Conservation (phyloP, 306 rosid genomes). For the Urtica urens region DNA sequence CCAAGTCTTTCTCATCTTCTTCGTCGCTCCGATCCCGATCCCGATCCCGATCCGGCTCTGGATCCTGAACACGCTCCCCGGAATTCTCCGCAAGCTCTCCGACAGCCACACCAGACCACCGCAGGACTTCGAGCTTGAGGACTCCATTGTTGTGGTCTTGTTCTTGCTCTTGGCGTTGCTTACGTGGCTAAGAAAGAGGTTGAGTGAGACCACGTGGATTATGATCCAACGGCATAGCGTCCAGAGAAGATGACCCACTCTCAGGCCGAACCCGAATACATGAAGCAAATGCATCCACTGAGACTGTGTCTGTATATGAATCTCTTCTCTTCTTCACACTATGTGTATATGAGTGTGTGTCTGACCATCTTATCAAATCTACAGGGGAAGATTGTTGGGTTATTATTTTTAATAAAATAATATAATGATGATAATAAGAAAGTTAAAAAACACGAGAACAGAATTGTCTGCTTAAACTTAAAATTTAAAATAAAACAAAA, state of each 20-base stretch:
- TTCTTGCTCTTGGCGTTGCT: conserved; percentile 48
- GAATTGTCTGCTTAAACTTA: not conserved
- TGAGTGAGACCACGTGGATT: conserved; percentile 56
- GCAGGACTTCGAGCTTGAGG: no score
- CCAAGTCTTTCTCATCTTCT: conserved; percentile 33
- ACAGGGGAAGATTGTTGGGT: conserved; percentile 37
- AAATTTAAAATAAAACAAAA: conserved; percentile 1
- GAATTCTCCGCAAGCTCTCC: conserved; percentile 44
- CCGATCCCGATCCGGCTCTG: conserved; percentile 38
- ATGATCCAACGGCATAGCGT: conserved; percentile 60
- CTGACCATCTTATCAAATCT: conserved; percentile 42
- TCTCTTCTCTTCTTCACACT: conserved; percentile 23
- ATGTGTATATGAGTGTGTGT: not conserved
- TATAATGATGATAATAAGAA: no score
- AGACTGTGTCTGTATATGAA: conserved; percentile 32
- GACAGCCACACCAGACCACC: conserved; percentile 32
- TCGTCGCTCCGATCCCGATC: conserved; percentile 55
- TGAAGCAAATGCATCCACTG: conserved; percentile 69
- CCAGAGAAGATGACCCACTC: conserved; percentile 77
- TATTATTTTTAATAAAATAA: conserved; percentile 19
- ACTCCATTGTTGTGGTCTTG: no score
- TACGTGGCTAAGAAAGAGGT: conserved; percentile 44
- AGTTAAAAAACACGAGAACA: not conserved
- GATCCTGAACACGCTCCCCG: conserved; percentile 28
- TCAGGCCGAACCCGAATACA: conserved; percentile 72